phyloP scores from a whole-genome alignment of 306 rosid species.

The Vachellia collinsii region DNA sequence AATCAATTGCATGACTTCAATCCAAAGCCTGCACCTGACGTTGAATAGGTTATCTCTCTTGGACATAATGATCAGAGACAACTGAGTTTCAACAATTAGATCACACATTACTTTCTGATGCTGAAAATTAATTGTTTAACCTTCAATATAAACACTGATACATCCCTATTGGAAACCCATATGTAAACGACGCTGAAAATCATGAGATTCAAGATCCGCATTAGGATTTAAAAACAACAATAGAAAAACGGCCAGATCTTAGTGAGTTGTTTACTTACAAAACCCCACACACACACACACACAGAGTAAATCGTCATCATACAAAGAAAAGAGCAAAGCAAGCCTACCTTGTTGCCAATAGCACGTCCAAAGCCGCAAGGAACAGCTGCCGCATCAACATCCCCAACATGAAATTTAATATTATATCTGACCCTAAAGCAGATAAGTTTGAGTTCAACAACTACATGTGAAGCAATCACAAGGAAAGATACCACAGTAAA shows the following conservation, averaged over 20 bases:
- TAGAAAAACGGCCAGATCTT: slow-evolving; percentile 3
- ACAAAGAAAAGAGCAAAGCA: slow-evolving; percentile 29
- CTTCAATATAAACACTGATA: not conserved
- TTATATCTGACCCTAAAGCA: slow-evolving; percentile 73
- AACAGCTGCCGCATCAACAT: slow-evolving; percentile 97
- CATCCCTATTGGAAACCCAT: not conserved
- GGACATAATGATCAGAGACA: not conserved
- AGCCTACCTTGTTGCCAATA: slow-evolving; percentile 90
- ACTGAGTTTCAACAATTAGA: slow-evolving; percentile 8
- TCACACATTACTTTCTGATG: slow-evolving; percentile 6
- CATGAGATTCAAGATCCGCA: slow-evolving; percentile 15
- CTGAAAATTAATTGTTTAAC: not conserved
- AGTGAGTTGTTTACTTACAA: slow-evolving; percentile 15
- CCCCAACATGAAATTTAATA: slow-evolving; percentile 80
- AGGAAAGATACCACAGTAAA: slow-evolving; percentile 20
- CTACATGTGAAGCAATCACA: slow-evolving; percentile 35
- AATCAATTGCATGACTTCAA: slow-evolving; percentile 10
- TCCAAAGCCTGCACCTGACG: slow-evolving; percentile 6
- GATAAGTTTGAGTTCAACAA: slow-evolving; percentile 39
- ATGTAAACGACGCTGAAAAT: slow-evolving; percentile 25
- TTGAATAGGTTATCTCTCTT: not conserved
- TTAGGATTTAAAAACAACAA: slow-evolving; percentile 14
- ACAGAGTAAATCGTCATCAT: slow-evolving; percentile 22
- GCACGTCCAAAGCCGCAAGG: slow-evolving; percentile 99
- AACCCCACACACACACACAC: not conserved